Evolutionary conservation across 768 basidiomycete species (phyloP).

Genomic region (Sarcodon sp.): DNA sequence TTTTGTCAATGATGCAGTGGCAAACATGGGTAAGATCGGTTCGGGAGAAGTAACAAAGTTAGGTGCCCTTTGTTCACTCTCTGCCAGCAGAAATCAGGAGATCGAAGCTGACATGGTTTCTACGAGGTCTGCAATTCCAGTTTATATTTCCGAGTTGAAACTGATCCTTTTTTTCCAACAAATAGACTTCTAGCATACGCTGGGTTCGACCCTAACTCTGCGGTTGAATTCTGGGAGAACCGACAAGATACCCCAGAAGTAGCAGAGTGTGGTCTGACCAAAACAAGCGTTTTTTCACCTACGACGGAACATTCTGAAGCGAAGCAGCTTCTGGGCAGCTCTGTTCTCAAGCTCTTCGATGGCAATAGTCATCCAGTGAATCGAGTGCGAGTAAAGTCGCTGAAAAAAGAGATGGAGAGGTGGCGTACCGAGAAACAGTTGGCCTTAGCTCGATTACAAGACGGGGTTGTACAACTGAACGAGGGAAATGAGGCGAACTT

Average conservation of each 20-base stretch:
- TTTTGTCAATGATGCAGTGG: slow-evolving; percentile 90
- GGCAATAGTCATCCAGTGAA: slow-evolving; percentile 58
- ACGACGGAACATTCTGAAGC: slow-evolving; percentile 9
- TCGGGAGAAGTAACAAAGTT: slow-evolving; percentile 63
- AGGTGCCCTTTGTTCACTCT: slow-evolving; percentile 43
- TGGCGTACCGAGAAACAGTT: slow-evolving; percentile 48
- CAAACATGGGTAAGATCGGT: slow-evolving; percentile 64
- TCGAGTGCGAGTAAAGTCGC: slow-evolving; percentile 43
- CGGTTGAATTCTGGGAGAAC: slow-evolving; percentile 75
- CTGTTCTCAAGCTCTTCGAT: slow-evolving; percentile 10
- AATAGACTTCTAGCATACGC: slow-evolving; percentile 81
- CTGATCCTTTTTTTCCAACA: neutral
- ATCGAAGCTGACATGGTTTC: slow-evolving; percentile 90
- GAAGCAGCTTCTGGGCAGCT: slow-evolving; percentile 22
- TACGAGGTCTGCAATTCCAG: slow-evolving; percentile 38
- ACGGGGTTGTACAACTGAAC: neutral
- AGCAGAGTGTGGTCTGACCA: slow-evolving; percentile 30
- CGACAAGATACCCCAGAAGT: slow-evolving; percentile 22
- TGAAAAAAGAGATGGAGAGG: slow-evolving; percentile 53
- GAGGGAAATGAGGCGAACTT: neutral
- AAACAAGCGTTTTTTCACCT: slow-evolving; percentile 3
- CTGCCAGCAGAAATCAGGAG: slow-evolving; percentile 69
- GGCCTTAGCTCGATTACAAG: neutral
- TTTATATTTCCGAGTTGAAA: slow-evolving; percentile 1
- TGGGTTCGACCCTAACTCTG: slow-evolving; percentile 77